Base-by-base conservation (phyloP, 345 rosid species). In the Microthlaspi erraticum region DNA sequence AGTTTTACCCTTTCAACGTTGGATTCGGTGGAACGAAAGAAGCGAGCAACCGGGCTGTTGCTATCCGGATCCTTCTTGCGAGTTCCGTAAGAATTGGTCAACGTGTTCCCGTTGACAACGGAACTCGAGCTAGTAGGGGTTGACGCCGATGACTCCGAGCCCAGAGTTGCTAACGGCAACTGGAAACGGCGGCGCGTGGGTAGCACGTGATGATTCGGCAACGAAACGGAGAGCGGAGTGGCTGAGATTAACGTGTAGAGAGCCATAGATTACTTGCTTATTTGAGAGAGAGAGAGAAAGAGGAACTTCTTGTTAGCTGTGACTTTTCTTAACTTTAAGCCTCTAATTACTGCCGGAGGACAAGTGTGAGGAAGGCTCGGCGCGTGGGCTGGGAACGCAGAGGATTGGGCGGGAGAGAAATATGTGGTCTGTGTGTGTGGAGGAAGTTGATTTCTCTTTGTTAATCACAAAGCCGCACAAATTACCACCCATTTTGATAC, bases 1-100 rank as follows among this genome's bases (percentile, higher is more conserved):
- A 23, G 3, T 9, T 12, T 42, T 74, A 87, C 98, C 85, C 85
- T 90, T 39, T 93, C 98, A 42, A 93, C 85, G 64, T 72, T 80
- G 33, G 95, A 77, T 72, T 93, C 97, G 2, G 89, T 79, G 77
- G 95, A 75, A 56, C 81, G 86, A 71, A 86, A 54, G 71, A 90
- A 73, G 16, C 74, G 74, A 34, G 80, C 67, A 65, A 83, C 20
- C 3, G 82, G 72, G 48, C 41, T 71, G 61, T 75, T 20, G 26
- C 38, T 38, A 6, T 38, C 42, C 50, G n/a, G 41, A 42, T 8
- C 34, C 16, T 36, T 48, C 14, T 50, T 46, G 8, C 1, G 37
- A 42, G 41, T 14, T 45, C 59, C 46, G 1, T 37, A 3, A 18
- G 74, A 68, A 48, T 18, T 68, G 13, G 65, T 11, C 43, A 70